These are phyloP conservation scores for Dothistroma pini DNA, from an alignment of 2,329 filamentous ascomycete species.

Conservation along the genomic window DNA sequence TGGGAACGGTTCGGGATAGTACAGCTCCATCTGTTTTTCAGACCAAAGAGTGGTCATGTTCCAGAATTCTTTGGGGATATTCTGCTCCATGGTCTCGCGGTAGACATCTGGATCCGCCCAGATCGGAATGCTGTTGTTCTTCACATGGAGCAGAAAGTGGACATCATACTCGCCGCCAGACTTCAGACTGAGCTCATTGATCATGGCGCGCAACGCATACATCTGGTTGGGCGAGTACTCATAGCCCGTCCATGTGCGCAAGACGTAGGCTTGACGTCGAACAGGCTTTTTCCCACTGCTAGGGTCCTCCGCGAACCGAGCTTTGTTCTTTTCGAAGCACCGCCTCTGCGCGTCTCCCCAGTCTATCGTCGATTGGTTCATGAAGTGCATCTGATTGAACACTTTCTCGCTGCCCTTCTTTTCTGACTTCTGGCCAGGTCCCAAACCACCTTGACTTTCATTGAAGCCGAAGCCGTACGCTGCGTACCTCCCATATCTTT, in stretches of 20 bases:
- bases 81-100: slow-evolving; percentile 61
- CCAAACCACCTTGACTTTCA: slow-evolving; percentile 46
- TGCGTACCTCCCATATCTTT: slow-evolving; percentile 49
- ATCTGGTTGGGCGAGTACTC: slow-evolving; percentile 75
- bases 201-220: slow-evolving; percentile 75
- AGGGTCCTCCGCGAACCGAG: slow-evolving; percentile 40
- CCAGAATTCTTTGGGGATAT: slow-evolving; percentile 78
- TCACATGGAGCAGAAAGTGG: slow-evolving; percentile 80
- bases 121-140: slow-evolving; percentile 69
- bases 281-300: slow-evolving; percentile 37
- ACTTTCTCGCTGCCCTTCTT: slow-evolving; percentile 46
- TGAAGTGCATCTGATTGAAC: slow-evolving; percentile 43
- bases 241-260: slow-evolving; percentile 81
- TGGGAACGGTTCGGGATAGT: slow-evolving; percentile 85
- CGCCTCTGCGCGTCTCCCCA: slow-evolving; percentile 48
- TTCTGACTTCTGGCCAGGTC: slow-evolving; percentile 40
- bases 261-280: slow-evolving; percentile 72
- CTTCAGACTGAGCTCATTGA: slow-evolving; percentile 74
- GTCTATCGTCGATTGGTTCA: slow-evolving; percentile 47
- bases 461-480: slow-evolving; percentile 52
- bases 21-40: slow-evolving; percentile 83
- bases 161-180: slow-evolving; percentile 85
- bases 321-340: slow-evolving; percentile 49
- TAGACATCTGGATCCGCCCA: slow-evolving; percentile 72
- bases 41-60: slow-evolving; percentile 91